Evolutionary conservation across 768 basidiomycete genomes (phyloP), one percentile per base, ranked within the genome.

Genomic region (Symmetrospora coprosmae): DNA sequence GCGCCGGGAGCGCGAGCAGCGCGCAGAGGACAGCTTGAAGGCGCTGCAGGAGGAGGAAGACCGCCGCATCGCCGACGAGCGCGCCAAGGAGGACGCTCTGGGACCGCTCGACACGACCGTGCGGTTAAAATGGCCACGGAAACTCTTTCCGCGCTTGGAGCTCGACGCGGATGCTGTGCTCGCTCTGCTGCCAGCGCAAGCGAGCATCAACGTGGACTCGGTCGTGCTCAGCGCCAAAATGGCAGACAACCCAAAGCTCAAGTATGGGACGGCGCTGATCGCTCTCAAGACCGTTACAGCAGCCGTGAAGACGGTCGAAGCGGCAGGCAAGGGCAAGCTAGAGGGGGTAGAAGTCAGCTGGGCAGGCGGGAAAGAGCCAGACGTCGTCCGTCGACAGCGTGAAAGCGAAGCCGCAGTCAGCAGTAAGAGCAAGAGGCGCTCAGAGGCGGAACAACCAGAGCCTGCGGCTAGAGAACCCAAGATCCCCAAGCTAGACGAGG

Each of bases 91-190:
- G 46, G 48, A 60, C 47, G 63, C 62, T 19, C 60, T 68, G 21
- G 67, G 64, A 2, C 62, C 66, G 19, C 56, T 68, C 14, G 67
- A 68, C 49, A 68, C 62, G 33, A 68, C 67, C 8, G 55, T 68
- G 52, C 63, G 61, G 25, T 6, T 68, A 46, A 68, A 66, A 39
- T 68, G 66, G 64, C 43, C 28, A 28, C 14, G 61, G 31, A 37
- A 41, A 25, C 37, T 27, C 11, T 43, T 55, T n/a, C 61, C 52
- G 9, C 16, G 25, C 9, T 35, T 49, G 0, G 55, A 50, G 17
- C 28, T 39, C 2, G 60, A 45, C 17, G 33, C 50, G 21, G 37
- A 34, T 17, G 45, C 40, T n/a, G n/a, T 58, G 21, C 21, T 34
- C 23, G 43, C 31, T 9, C 23, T 35, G 14, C 25, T 48, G 34